phyloP scores from a whole-genome alignment of 2,329 filamentous ascomycete genomes.

The Calonectria crousiana region DNA sequence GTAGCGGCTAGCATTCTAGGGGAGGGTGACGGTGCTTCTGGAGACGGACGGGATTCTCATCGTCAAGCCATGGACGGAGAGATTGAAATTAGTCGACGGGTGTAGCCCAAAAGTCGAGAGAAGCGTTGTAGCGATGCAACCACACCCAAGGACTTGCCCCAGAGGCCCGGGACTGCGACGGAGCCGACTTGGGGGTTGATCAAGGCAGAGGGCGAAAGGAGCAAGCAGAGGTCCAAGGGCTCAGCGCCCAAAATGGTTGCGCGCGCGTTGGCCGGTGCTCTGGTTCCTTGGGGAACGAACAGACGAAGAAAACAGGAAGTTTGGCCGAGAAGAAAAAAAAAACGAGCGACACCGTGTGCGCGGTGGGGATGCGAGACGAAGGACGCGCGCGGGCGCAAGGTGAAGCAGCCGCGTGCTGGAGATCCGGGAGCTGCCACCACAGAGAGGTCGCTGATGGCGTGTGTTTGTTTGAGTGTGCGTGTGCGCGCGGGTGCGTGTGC shows the following conservation, averaged over 20 bases:
- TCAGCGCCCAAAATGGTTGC: slow-evolving; percentile 5
- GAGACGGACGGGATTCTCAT: slow-evolving; percentile 46
- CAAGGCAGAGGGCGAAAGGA: background rate
- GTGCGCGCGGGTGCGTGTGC: slow-evolving; percentile 7
- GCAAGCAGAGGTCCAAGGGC: slow-evolving; percentile 15
- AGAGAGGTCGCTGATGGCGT: slow-evolving; percentile 24
- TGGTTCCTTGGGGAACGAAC: slow-evolving; percentile 12
- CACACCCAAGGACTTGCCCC: slow-evolving; percentile 21
- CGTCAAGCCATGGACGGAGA: slow-evolving; percentile 44
- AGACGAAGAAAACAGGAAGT: background rate
- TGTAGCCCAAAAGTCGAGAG: slow-evolving; percentile 20
- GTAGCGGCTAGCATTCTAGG: slow-evolving; percentile 52
- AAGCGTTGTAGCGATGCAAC: slow-evolving; percentile 21
- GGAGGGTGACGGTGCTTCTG: slow-evolving; percentile 44
- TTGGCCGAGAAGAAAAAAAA: background rate
- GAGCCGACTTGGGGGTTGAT: background rate
- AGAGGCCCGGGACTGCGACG: slow-evolving; percentile 7
- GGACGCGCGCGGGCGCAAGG: slow-evolving; percentile 39
- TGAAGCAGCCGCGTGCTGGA: slow-evolving; percentile 39
- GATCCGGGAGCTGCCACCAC: slow-evolving; percentile 34
- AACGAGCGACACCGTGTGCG: slow-evolving; percentile 31
- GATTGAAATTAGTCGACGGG: slow-evolving; percentile 31
- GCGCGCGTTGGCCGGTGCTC: slow-evolving; percentile 13
- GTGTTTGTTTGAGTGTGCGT: slow-evolving; percentile 12
- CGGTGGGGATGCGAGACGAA: slow-evolving; percentile 31